Evolutionary conservation across 2,329 filamentous ascomycete species (phyloP).

Genomic region (Capronia americana): DNA sequence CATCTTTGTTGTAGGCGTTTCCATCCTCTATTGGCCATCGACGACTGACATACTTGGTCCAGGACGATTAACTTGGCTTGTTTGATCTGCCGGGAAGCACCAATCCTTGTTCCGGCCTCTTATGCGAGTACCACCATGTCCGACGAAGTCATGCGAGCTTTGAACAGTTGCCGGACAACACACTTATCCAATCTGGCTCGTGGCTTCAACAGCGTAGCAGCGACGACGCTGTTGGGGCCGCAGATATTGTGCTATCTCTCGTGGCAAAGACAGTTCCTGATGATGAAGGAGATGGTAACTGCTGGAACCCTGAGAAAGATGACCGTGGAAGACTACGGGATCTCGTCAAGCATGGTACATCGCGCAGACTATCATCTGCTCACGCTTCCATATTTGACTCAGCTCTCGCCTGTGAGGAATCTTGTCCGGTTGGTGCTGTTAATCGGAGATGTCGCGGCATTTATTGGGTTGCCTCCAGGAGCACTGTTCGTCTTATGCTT

Average conservation of each 20-base stretch:
- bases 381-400: not conserved
- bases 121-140: constrained; percentile 4
- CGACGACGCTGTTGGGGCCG: constrained; percentile 6
- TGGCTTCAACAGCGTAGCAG: not conserved
- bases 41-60: not conserved
- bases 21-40: not conserved
- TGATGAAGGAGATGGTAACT: constrained; percentile 3
- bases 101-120: not conserved
- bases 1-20: not conserved
- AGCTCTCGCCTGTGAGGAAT: not conserved
- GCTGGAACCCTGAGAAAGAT: not conserved
- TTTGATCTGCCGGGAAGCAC: not conserved
- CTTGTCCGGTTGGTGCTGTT: constrained; percentile 4
- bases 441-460: not conserved
- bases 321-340: constrained; percentile 5
- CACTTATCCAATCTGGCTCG: not conserved
- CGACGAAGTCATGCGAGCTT: not conserved
- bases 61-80: constrained; percentile 6
- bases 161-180: not conserved
- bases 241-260: constrained; percentile 2
- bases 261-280: constrained; percentile 1
- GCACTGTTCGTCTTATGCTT: not conserved
- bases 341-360: constrained; percentile 3
- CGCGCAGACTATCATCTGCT: constrained; percentile 11
- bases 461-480: not conserved